Conservation (phyloP, 2,329 filamentous ascomycete species). For the Pseudogymnoascus sp. region DNA sequence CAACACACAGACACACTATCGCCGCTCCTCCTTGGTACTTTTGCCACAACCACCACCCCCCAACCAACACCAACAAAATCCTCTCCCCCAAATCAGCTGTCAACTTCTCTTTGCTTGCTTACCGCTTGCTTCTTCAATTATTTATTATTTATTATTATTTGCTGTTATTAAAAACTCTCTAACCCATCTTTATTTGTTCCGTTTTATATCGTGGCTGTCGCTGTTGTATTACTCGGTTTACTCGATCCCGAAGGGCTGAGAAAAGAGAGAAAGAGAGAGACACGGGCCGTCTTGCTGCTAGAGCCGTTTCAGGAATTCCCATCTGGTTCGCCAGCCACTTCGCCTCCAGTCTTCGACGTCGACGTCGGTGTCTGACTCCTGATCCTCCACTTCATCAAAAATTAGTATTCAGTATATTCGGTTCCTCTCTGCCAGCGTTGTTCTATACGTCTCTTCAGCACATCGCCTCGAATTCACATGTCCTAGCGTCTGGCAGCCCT, state of each 20-base stretch:
- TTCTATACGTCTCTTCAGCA: background rate
- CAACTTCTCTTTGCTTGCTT: background rate
- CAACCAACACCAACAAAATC: background rate
- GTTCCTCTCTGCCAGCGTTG: slow-evolving; percentile 2
- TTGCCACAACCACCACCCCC: background rate
- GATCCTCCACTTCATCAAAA: slow-evolving; percentile 1
- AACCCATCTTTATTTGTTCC: background rate
- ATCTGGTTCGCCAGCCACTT: slow-evolving; percentile 7
- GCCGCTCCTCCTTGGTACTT: background rate
- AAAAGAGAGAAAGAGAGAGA: background rate
- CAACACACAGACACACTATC: background rate
- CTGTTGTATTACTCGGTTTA: background rate
- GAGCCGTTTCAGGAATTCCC: slow-evolving; percentile 7
- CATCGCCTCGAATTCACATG: background rate
- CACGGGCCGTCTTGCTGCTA: slow-evolving; percentile 5
- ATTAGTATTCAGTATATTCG: slow-evolving; percentile 2
- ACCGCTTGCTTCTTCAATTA: background rate
- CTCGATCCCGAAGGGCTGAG: background rate
- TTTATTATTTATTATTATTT: background rate
- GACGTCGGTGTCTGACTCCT: slow-evolving; percentile 7
- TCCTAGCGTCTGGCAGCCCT: slow-evolving; percentile 1
- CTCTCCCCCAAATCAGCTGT: background rate
- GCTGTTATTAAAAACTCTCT: background rate
- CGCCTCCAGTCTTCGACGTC: slow-evolving; percentile 3
- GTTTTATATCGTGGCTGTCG: background rate